Evolutionary conservation across 495 filamentous ascomycete genomes (phyloP), one percentile per base, ranked within the genome.

Genomic region (Pyrenula aspistea): DNA sequence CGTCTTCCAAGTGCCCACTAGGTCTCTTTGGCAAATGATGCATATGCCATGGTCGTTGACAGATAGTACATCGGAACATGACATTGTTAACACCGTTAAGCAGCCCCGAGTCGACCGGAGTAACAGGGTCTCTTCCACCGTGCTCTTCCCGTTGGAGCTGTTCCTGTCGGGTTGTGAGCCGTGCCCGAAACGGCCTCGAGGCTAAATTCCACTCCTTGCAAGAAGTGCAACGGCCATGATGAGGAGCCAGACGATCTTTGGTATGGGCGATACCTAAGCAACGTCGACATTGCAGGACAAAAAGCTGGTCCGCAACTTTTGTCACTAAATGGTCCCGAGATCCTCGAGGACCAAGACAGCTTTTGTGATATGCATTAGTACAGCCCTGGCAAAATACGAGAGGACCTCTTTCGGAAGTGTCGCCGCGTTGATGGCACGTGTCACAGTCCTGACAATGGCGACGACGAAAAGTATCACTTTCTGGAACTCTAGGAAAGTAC

Each of bases 311-410:
- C 2, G 71, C 81, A 52, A 96, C 73, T 67, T 96, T 97, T n/a
- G 93, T 96, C 22, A 94, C 89, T n/a, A 92, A 73, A 69, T 97
- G 93, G 2, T 96, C 89, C 49, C 94, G 78, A 11, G 60, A 67
- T 25, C 72, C 78, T 19, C 92, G 82, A n/a, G 73, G 67, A 20
- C 91, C 89, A 12, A 99, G 74, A 64, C 94, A 99, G 25, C 61
- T 63, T 62, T 87, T 85, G 63, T 99, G 94, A 60, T 88, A 95
- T 0, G 86, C 75, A 22, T 80, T 76, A 2, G 83, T 88, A 67
- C 94, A 99, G 20, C 94, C 92, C 67, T 99, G 94, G 61, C 94
- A 99, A 61, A 78, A 86, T 2, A 97, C 74, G 21, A 97, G 73
- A 10, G 71, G 69, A 0, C 78, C 85, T 65, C 83, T 85, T 31